phyloP scores from a whole-genome alignment of 306 rosid species.

The Phaseolus lunatus region DNA sequence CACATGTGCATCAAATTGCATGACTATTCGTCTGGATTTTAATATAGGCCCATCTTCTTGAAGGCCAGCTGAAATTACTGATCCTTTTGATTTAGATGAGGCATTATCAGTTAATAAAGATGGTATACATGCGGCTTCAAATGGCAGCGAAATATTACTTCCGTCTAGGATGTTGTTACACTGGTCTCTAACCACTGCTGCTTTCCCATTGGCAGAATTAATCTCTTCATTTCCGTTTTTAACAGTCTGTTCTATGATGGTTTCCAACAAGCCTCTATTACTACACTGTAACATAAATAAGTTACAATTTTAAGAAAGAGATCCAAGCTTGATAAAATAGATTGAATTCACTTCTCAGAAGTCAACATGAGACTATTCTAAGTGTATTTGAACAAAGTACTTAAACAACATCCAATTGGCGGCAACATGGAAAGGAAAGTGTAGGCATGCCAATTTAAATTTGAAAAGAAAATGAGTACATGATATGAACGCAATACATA shows the following conservation, averaged over 20 bases:
- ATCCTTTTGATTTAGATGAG: conserved; percentile 28
- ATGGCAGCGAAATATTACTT: conserved; percentile 44
- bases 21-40: conserved; percentile 40
- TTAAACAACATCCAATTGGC: not conserved
- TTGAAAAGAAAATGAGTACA: conserved; percentile 25
- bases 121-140: conserved; percentile 34
- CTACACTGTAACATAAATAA: conserved; percentile 52
- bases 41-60: conserved; percentile 45
- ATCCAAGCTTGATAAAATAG: conserved; percentile 36
- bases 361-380: conserved; percentile 22
- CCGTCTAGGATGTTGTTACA: conserved; percentile 47
- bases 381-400: conserved; percentile 29
- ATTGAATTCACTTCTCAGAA: conserved; percentile 15
- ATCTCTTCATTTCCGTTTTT: conserved; percentile 44
- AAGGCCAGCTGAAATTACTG: conserved; percentile 32
- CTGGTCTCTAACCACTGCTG: conserved; percentile 34
- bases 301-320: conserved; percentile 34
- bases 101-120: conserved; percentile 30
- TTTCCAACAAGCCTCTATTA: conserved; percentile 43
- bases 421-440: conserved; percentile 22
- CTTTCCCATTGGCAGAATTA: conserved; percentile 40
- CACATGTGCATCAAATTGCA: conserved; percentile 53
- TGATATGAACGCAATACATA: conserved; percentile 8
- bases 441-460: conserved; percentile 28
- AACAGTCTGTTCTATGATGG: conserved; percentile 42